Percentiles rank a stretch among this genome's conserved stretches.
Conservation (phyloP, 106 monocot genomes). For the Alisma plantagoaquatica region DNA sequence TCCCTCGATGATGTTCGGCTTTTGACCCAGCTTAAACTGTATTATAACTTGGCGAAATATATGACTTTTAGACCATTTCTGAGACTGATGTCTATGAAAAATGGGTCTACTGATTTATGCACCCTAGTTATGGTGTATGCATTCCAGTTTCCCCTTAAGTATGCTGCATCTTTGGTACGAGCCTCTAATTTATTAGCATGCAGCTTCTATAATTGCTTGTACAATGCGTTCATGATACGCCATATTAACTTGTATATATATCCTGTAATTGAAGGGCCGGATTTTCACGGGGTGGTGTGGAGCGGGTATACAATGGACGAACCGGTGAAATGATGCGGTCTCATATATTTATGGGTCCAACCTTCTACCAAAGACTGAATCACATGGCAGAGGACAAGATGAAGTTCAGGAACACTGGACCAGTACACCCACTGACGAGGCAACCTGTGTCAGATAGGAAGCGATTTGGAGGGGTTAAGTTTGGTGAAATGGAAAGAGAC, state of each 20-base stretch:
- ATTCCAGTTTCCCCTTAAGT: no score
- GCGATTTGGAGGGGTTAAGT: slow-evolving; percentile 83
- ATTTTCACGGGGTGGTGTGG: slow-evolving; percentile 73
- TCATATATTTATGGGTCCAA: slow-evolving; percentile 92
- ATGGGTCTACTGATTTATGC: no score
- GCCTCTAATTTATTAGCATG: background rate
- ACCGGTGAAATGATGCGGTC: slow-evolving; percentile 69
- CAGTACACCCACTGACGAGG: slow-evolving; percentile 86
- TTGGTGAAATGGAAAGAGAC: slow-evolving; percentile 98
- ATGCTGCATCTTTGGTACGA: background rate
- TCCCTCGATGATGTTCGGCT: no score
- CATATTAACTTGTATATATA: background rate
- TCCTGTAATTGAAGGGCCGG: slow-evolving; percentile 12
- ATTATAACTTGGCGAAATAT: no score
- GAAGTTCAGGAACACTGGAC: slow-evolving; percentile 93
- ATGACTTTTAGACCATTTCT: no score
- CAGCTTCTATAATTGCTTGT: background rate
- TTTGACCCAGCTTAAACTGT: no score
- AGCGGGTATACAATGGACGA: slow-evolving; percentile 61
- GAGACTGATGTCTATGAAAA: no score
- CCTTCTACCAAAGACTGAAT: slow-evolving; percentile 86
- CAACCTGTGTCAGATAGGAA: slow-evolving; percentile 92
- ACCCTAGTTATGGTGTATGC: no score
- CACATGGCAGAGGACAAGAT: slow-evolving; percentile 99
- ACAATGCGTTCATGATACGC: background rate